phyloP scores from a whole-genome alignment of 164 flowering plant genomes.

The grape (Vitis vinifera) region DNA sequence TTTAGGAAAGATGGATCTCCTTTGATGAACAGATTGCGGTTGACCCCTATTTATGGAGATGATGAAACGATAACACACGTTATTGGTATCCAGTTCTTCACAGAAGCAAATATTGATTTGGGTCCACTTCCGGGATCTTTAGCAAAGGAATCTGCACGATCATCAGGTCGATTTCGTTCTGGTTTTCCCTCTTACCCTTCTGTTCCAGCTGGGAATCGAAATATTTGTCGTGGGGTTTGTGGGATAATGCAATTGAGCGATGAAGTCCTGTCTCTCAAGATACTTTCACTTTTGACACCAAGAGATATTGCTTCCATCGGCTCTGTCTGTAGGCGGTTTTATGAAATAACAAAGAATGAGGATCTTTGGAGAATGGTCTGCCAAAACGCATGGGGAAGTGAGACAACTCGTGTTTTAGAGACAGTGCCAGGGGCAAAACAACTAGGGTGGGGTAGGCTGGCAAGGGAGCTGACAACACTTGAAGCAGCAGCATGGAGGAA shows the following conservation, averaged over 20 bases:
- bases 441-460: constrained; percentile 83
- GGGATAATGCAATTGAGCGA: constrained; percentile 77
- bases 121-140: constrained; percentile 66
- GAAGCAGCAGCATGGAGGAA: constrained; percentile 95
- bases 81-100: constrained; percentile 86
- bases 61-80: constrained; percentile 77
- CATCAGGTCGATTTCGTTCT: constrained; percentile 44
- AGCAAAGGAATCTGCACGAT: constrained; percentile 46
- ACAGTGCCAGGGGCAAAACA: constrained; percentile 84
- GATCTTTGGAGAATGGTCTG: constrained; percentile 96
- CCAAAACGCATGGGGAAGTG: constrained; percentile 94
- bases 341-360: constrained; percentile 72
- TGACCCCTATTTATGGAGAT: constrained; percentile 83
- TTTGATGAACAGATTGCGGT: constrained; percentile 70
- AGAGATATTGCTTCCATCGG: constrained; percentile 91
- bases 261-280: constrained; percentile 70
- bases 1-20: constrained; percentile 93
- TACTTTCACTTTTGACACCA: constrained; percentile 73
- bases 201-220: constrained; percentile 42
- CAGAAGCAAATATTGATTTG: constrained; percentile 73
- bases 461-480: constrained; percentile 88
- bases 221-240: constrained; percentile 57
- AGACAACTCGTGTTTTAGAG: constrained; percentile 81
- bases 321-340: constrained; percentile 68
- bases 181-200: constrained; percentile 38